These are phyloP conservation scores for Fomitopsis betulina DNA, from an alignment of 1,284 basidiomycete genomes.

Conservation along the genomic window DNA sequence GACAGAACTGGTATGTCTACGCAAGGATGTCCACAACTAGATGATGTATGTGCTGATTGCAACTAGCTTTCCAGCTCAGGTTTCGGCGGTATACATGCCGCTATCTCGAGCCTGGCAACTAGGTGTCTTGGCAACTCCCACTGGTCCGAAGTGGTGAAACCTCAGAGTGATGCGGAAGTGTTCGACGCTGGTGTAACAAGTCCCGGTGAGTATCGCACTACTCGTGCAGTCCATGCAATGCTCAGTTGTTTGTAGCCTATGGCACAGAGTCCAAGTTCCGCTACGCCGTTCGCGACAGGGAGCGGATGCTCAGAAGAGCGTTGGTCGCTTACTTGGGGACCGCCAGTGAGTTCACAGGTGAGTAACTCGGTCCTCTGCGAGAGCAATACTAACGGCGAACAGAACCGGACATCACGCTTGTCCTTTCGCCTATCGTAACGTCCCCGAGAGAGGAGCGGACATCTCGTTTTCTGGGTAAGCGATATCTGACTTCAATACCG, in stretches of 20 bases:
- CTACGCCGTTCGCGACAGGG: constrained; percentile 44
- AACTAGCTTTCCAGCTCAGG: constrained; percentile 59
- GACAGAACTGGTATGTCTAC: constrained; percentile 64
- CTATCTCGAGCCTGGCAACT: constrained; percentile 75
- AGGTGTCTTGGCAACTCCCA: constrained; percentile 63
- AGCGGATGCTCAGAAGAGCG: constrained; percentile 53
- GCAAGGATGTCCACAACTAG: neutral
- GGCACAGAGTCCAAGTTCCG: constrained; percentile 56
- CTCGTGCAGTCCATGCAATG: neutral
- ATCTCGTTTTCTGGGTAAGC: constrained; percentile 35
- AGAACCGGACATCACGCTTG: constrained; percentile 65
- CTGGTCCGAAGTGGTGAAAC: constrained; percentile 58
- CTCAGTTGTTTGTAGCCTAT: constrained; percentile 38
- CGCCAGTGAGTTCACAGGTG: constrained; percentile 66
- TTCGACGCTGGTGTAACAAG: constrained; percentile 49
- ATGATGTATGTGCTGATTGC: constrained; percentile 3
- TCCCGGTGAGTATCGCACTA: constrained; percentile 39
- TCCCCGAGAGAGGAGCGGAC: constrained; percentile 42
- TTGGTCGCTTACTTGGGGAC: constrained; percentile 62
- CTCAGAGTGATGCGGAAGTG: constrained; percentile 69
- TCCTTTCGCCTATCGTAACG: constrained; percentile 58
- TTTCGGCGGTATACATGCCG: constrained; percentile 81
- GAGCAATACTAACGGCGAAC: neutral
- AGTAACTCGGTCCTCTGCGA: constrained; percentile 1
- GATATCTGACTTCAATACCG: constrained; percentile 3